These are phyloP conservation scores for Paspalum notatum DNA, from an alignment of 176 grass and related monocot species.

Conservation along the genomic window DNA sequence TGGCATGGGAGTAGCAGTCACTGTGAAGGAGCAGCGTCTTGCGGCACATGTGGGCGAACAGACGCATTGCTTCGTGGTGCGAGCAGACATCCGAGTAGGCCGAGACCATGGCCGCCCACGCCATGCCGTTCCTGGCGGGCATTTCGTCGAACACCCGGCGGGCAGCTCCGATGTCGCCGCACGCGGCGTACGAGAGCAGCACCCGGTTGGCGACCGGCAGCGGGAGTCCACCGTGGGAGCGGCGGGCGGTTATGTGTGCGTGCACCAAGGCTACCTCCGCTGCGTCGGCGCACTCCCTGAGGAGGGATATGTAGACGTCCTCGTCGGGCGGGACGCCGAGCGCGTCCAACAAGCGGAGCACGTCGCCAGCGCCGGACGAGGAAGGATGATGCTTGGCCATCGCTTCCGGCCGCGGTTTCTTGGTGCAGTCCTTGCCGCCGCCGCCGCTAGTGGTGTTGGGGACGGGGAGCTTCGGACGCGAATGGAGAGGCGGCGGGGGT, in stretches of 20 bases:
- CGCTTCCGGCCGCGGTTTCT: neutral
- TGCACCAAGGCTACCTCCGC: constrained; percentile 56
- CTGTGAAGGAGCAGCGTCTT: constrained; percentile 8
- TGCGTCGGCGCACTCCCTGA: constrained; percentile 64
- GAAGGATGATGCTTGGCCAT: neutral
- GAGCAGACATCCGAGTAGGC: constrained; percentile 35
- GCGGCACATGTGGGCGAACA: constrained; percentile 58
- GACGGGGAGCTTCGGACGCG: constrained; percentile 47
- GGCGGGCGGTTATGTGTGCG: constrained; percentile 33
- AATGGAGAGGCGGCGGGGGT: constrained; percentile 23
- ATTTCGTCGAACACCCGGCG: constrained; percentile 71
- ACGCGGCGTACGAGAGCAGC: constrained; percentile 48
- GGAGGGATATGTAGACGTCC: constrained; percentile 75
- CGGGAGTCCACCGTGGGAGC: neutral
- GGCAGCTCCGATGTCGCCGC: constrained; percentile 29
- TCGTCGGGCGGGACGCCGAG: constrained; percentile 61
- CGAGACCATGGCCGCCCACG: constrained; percentile 62
- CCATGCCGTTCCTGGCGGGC: constrained; percentile 40
- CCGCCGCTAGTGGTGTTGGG: constrained; percentile 1
- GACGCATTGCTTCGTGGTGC: constrained; percentile 41
- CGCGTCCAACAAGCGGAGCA: constrained; percentile 73
- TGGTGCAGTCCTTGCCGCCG: neutral
- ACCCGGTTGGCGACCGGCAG: constrained; percentile 61
- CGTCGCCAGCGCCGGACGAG: constrained; percentile 44
- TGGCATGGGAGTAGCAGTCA: constrained; percentile 32